These are phyloP conservation scores for Apiospora saccharicola DNA, from an alignment of 2,329 filamentous ascomycete species.

Conservation along the genomic window DNA sequence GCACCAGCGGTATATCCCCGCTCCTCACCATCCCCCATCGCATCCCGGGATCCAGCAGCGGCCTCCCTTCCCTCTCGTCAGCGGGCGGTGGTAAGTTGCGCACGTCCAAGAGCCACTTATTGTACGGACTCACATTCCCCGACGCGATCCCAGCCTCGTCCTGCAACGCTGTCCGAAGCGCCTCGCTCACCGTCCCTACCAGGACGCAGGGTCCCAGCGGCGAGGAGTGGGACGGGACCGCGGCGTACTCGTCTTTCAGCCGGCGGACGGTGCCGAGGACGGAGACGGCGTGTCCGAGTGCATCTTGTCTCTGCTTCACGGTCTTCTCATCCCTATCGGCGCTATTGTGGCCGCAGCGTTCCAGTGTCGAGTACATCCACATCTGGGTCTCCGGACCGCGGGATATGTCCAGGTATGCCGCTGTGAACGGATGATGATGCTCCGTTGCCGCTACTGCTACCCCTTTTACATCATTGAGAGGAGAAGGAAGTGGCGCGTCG, in stretches of 20 bases:
- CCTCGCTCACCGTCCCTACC: conserved; percentile 52
- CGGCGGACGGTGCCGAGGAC: background rate
- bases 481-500: conserved; percentile 22
- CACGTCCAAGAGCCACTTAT: conserved; percentile 66
- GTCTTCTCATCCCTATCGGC: conserved; percentile 32
- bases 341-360: conserved; percentile 35
- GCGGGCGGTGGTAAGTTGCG: conserved; percentile 51
- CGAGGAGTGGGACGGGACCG: background rate
- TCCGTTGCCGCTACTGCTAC: background rate
- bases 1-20: conserved; percentile 64
- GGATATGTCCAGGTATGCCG: conserved; percentile 68
- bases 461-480: background rate
- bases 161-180: conserved; percentile 41
- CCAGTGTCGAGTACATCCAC: conserved; percentile 66
- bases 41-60: conserved; percentile 54
- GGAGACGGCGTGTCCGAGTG: background rate
- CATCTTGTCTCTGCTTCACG: conserved; percentile 31
- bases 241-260: background rate
- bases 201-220: conserved; percentile 38
- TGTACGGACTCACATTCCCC: conserved; percentile 45
- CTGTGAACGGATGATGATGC: conserved; percentile 52
- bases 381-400: conserved; percentile 69
- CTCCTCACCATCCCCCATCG: conserved; percentile 60
- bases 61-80: conserved; percentile 25
- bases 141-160: conserved; percentile 38